Evolutionary conservation across 257 asterid species (phyloP).

Genomic region (Solanum stenotomum): DNA sequence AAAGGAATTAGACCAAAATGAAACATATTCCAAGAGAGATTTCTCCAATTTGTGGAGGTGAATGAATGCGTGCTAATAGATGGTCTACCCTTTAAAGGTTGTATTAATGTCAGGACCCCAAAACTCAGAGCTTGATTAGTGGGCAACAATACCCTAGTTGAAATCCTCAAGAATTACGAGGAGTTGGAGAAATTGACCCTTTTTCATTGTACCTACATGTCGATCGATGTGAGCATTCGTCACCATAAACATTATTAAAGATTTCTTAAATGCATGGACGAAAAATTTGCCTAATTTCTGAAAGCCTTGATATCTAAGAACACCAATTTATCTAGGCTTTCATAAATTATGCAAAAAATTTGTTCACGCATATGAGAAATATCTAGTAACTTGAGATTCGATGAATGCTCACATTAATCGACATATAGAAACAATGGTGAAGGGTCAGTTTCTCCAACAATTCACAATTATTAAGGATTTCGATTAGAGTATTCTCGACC

Average conservation of each 20-base stretch:
- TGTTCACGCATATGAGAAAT: no score
- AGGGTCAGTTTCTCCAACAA: no score
- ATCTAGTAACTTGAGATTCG: no score
- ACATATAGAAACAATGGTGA: no score
- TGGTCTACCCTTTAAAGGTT: neutral
- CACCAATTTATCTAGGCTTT: no score
- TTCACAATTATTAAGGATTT: no score
- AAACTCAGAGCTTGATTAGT: neutral
- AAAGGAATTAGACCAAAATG: neutral
- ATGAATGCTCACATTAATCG: no score
- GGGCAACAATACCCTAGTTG: neutral
- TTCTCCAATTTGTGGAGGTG: neutral
- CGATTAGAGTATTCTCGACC: no score
- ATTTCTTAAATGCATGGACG: neutral
- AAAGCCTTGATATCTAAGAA: neutral
- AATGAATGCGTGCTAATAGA: neutral
- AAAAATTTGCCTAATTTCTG: neutral
- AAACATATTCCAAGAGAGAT: neutral
- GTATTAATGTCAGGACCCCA: neutral
- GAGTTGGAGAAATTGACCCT: neutral
- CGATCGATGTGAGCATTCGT: neutral
- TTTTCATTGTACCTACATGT: neutral
- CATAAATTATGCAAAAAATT: no score
- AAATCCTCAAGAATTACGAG: neutral
- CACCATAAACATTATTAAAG: neutral